A percentile compares a stretch with the other conserved stretches of the same genome.
Conservation (phyloP, 2,329 filamentous ascomycete species). For the Pestalotiopsis sp. region DNA sequence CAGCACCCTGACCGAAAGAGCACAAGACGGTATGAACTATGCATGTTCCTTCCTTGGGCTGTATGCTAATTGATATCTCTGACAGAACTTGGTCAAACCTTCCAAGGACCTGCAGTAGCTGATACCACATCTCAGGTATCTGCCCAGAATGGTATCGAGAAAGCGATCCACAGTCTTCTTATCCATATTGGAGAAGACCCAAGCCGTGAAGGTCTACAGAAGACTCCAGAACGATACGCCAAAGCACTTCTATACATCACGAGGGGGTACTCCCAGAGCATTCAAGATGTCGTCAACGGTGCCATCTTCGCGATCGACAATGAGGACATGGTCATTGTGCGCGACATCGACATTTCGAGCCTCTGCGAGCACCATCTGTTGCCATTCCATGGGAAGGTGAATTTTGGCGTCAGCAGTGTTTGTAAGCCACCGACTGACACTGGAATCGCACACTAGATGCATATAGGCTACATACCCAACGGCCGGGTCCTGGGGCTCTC, state of each 20-base stretch:
- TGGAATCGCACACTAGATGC: slow-evolving; percentile 63
- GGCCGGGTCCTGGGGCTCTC: slow-evolving; percentile 85
- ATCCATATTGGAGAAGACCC: slow-evolving; percentile 67
- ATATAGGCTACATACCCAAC: slow-evolving; percentile 92
- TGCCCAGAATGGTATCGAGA: neutral
- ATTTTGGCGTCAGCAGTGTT: neutral
- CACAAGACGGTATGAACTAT: no score
- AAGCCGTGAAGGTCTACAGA: slow-evolving; percentile 60
- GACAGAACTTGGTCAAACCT: neutral
- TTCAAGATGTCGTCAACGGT: slow-evolving; percentile 82
- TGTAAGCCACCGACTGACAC: neutral
- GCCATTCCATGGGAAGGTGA: slow-evolving; percentile 79
- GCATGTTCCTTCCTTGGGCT: no score
- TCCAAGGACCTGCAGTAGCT: neutral
- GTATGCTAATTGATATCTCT: neutral
- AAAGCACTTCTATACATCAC: slow-evolving; percentile 95
- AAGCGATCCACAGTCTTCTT: slow-evolving; percentile 53
- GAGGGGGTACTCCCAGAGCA: slow-evolving; percentile 89
- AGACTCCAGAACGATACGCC: slow-evolving; percentile 79
- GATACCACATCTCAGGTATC: neutral
- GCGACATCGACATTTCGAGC: slow-evolving; percentile 90
- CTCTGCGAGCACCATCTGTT: slow-evolving; percentile 94
- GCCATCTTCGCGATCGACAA: slow-evolving; percentile 93
- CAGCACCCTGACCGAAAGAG: no score
- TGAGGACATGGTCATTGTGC: slow-evolving; percentile 92